Conservation (phyloP, 257 asterid genomes). For the Nicotiana attenuata region DNA sequence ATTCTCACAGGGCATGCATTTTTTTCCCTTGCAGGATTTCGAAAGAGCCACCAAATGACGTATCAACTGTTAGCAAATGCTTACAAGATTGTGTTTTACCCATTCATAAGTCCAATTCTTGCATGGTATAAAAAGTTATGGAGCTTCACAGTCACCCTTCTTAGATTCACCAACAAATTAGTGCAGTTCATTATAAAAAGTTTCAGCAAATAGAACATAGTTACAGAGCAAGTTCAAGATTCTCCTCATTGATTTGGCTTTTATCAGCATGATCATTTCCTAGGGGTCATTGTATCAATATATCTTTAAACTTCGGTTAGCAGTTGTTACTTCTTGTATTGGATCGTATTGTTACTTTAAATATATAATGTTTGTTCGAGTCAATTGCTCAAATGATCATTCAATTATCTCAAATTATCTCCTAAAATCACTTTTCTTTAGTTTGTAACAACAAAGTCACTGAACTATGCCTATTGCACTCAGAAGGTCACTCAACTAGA, state of each 20-base stretch:
- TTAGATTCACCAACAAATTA: constrained; percentile 35
- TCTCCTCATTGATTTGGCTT: not conserved
- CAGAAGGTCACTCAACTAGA: no score
- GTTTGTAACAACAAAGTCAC: no score
- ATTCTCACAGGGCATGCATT: not conserved
- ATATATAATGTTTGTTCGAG: no score
- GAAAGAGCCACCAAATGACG: constrained; percentile 29
- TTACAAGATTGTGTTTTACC: constrained; percentile 33
- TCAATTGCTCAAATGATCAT: no score
- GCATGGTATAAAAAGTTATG: constrained; percentile 51
- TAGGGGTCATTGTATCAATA: constrained; percentile 11
- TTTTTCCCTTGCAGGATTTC: constrained; percentile 47
- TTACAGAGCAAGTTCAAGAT: not conserved
- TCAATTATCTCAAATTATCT: no score
- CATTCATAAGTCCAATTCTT: constrained; percentile 46
- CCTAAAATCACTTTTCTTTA: no score
- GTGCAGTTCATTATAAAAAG: constrained; percentile 34
- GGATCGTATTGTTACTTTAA: no score
- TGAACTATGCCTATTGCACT: no score
- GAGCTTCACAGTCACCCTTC: constrained; percentile 27
- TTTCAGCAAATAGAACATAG: constrained; percentile 20
- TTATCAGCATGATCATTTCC: constrained; percentile 13
- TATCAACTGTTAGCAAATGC: constrained; percentile 33
- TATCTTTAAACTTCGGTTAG: no score
- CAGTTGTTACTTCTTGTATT: no score